Percentiles rank a stretch among this genome's conserved stretches.
These are phyloP conservation scores for Sanghuangporus baumii DNA, from an alignment of 1,284 basidiomycete species.

Conservation along the genomic window DNA sequence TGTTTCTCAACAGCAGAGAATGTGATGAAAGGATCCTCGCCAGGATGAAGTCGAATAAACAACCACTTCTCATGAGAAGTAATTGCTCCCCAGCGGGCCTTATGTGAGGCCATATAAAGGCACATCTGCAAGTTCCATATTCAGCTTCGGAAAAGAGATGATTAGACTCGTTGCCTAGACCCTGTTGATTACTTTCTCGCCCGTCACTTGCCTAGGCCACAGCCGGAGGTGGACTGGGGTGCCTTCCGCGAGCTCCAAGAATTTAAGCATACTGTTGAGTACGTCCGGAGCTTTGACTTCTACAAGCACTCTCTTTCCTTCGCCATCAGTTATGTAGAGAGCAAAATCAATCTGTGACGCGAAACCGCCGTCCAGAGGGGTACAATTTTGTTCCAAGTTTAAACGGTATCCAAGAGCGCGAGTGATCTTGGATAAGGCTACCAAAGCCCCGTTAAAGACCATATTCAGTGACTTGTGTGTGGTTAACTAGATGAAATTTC, in stretches of 20 bases:
- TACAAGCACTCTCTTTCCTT: not conserved
- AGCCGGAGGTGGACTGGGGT: not conserved
- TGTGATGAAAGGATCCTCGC: not conserved
- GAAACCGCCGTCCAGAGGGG: not conserved
- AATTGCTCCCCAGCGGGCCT: not conserved
- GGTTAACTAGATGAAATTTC: not conserved
- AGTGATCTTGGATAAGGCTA: not conserved
- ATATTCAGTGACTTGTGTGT: not conserved
- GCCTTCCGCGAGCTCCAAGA: not conserved
- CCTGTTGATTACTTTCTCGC: not conserved
- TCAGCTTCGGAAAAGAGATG: not conserved
- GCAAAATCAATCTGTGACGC: not conserved
- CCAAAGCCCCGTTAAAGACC: not conserved
- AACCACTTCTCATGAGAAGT: not conserved
- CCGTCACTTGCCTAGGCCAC: not conserved
- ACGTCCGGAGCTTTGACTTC: not conserved
- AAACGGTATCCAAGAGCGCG: not conserved
- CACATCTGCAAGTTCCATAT: not conserved
- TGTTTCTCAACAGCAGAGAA: not conserved
- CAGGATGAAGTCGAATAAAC: not conserved
- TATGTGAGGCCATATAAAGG: not conserved
- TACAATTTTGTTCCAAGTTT: not conserved
- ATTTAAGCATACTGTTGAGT: not conserved
- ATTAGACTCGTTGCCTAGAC: not conserved
- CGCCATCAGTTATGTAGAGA: not conserved